Conservation (phyloP, 2,329 filamentous ascomycete genomes). For the Beauveria scarabaeidicola region DNA sequence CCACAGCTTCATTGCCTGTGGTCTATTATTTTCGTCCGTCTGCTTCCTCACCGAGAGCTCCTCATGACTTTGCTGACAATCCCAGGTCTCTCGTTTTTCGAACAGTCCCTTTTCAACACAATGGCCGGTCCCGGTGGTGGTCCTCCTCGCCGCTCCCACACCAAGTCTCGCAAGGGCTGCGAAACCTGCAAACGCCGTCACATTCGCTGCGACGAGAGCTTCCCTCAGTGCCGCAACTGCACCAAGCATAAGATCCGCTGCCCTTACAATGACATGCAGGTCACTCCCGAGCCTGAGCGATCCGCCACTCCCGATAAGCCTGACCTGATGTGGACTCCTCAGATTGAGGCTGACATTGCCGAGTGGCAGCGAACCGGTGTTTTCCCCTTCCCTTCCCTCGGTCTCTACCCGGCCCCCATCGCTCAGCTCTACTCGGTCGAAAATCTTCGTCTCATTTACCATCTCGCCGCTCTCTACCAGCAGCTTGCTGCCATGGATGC, state of each 20-base stretch:
- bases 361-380: constrained; percentile 76
- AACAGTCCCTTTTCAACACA: constrained; percentile 20
- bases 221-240: constrained; percentile 97
- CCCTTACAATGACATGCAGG: constrained; percentile 86
- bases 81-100: constrained; percentile 22
- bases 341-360: constrained; percentile 72
- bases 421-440: constrained; percentile 66
- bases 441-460: constrained; percentile 82
- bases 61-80: background rate
- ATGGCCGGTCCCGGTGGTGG: constrained; percentile 95
- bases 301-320: constrained; percentile 53
- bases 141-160: constrained; percentile 86
- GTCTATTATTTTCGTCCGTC: constrained; percentile 19
- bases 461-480: constrained; percentile 77
- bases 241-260: constrained; percentile 98
- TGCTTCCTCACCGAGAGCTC: background rate
- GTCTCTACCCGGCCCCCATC: constrained; percentile 65
- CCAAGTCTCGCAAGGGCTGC: constrained; percentile 97
- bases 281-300: constrained; percentile 52
- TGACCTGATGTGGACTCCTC: constrained; percentile 75
- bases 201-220: constrained; percentile 95
- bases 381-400: constrained; percentile 77
- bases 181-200: constrained; percentile 96
- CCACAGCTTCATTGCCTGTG: constrained; percentile 19
- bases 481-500: constrained; percentile 71